Base-by-base conservation (phyloP, 1,139 yeast genomes). In the Geotrichum macrosporum region DNA sequence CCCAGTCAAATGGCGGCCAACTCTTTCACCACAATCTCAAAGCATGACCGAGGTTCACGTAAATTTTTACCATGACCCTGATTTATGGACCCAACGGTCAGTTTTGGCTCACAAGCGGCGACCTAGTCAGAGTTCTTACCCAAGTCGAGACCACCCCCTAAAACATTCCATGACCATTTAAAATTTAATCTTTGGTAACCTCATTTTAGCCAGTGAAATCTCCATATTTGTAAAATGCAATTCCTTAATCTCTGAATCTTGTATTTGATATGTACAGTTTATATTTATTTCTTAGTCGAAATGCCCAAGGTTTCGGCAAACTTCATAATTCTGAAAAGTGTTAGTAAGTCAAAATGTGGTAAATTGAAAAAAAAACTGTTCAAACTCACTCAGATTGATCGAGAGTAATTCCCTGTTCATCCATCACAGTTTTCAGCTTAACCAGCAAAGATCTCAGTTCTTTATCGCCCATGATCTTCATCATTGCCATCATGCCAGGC, bases 391-490 rank as follows among this genome's bases (percentile, higher is more conserved):
- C 52, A 16, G 47, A 31, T 35, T 43, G 48, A n/a, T 37, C 43
- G 16, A 50, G 27, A 29, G 34, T 32, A 33, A 50, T 50, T 22
- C 52, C 52, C 34, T 46, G 39, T 32, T 46, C 47, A 34, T 50
- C 52, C 52, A 50, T 50, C 5, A 46, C 41, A 5, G 33, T 39
- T 41, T 45, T 45, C 33, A 44, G 21, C 30, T 46, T 40, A 30
- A 43, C 46, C 31, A 50, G 29, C 34, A 40, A 18, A 9, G 18
- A 44, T 26, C 45, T 35, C n/a, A 50, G 35, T 12, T 46, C 49
- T 20, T 30, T 22, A 31, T 50, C 52, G 32, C 34, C 33, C 44
- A 50, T 40, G 24, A 50, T 50, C 39, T 50, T 50, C 43, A 50
- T 38, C 45, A 46, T 35, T 2, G 48, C 43, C 42, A 35, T 26